Conservation (phyloP, 495 filamentous ascomycete species). For the Neurospora hispaniola region DNA sequence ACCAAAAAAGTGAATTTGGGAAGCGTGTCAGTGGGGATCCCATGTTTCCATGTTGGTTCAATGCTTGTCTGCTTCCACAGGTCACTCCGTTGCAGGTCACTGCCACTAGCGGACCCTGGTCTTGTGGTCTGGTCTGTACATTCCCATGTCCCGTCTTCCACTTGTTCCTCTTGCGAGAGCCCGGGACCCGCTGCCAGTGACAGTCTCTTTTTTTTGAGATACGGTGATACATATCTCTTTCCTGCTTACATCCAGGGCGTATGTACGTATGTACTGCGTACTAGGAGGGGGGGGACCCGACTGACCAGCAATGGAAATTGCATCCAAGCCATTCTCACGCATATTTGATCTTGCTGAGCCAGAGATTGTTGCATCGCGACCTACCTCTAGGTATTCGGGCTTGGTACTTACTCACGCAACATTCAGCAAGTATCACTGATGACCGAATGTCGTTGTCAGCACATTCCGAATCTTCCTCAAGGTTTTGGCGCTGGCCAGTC, state of each 20-base stretch:
- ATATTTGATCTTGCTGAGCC: not conserved
- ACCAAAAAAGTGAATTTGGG: slow-evolving; percentile 1
- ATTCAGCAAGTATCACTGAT: not conserved
- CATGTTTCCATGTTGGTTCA: not conserved
- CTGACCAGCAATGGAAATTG: not conserved
- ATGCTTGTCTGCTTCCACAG: not conserved
- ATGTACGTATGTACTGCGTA: not conserved
- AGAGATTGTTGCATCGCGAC: not conserved
- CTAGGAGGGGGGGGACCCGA: not conserved
- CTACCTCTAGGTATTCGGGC: not conserved
- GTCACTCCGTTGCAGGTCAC: not conserved
- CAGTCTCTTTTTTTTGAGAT: not conserved
- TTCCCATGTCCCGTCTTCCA: not conserved
- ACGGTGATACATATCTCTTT: not conserved
- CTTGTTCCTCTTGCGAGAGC: not conserved
- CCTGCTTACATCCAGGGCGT: not conserved
- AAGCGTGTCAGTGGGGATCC: not conserved
- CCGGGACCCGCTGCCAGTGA: not conserved
- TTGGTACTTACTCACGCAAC: not conserved
- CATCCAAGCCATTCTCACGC: not conserved
- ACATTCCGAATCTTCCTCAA: not conserved
- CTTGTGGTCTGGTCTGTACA: not conserved
- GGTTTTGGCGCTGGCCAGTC: not conserved
- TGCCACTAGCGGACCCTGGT: not conserved
- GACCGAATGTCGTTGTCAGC: not conserved